These are phyloP conservation scores for Fusarium caatingaense DNA, from an alignment of 2,329 filamentous ascomycete species.

Conservation along the genomic window DNA sequence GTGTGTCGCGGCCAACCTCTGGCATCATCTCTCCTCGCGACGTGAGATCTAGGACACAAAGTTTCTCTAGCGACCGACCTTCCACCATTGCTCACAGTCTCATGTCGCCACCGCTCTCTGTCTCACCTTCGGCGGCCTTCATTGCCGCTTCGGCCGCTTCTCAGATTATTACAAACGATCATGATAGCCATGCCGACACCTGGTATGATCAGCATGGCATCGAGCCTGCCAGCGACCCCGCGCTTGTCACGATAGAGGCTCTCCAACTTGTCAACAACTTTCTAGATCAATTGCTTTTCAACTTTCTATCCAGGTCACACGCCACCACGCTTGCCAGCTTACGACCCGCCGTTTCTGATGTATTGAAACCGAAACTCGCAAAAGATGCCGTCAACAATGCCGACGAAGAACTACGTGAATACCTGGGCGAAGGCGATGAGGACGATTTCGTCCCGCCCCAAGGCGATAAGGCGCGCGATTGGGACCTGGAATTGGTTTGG, in stretches of 20 bases:
- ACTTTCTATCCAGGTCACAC: slow-evolving; percentile 82
- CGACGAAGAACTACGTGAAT: slow-evolving; percentile 88
- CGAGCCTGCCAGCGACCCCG: slow-evolving; percentile 73
- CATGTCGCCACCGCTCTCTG: slow-evolving; percentile 72
- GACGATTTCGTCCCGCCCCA: slow-evolving; percentile 74
- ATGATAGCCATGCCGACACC: slow-evolving; percentile 77
- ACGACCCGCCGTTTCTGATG: slow-evolving; percentile 84
- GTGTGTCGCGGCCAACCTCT: slow-evolving; percentile 51
- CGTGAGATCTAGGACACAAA: slow-evolving; percentile 65
- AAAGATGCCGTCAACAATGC: slow-evolving; percentile 85
- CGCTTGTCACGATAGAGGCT: slow-evolving; percentile 77
- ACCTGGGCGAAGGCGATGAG: slow-evolving; percentile 81
- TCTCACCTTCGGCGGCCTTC: slow-evolving; percentile 85
- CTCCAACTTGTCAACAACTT: slow-evolving; percentile 88
- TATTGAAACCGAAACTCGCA: slow-evolving; percentile 89
- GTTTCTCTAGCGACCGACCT: slow-evolving; percentile 77
- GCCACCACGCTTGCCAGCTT: slow-evolving; percentile 81
- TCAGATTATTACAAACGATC: slow-evolving; percentile 90
- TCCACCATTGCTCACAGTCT: slow-evolving; percentile 69
- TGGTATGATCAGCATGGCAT: slow-evolving; percentile 77
- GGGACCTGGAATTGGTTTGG: slow-evolving; percentile 94
- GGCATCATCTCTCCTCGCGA: slow-evolving; percentile 51
- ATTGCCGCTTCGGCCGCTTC: slow-evolving; percentile 89
- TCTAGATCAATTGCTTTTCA: slow-evolving; percentile 92
- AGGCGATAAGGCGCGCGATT: slow-evolving; percentile 67